Evolutionary conservation across 2,329 filamentous ascomycete genomes (phyloP).

Genomic region (Penicillium hordei): DNA sequence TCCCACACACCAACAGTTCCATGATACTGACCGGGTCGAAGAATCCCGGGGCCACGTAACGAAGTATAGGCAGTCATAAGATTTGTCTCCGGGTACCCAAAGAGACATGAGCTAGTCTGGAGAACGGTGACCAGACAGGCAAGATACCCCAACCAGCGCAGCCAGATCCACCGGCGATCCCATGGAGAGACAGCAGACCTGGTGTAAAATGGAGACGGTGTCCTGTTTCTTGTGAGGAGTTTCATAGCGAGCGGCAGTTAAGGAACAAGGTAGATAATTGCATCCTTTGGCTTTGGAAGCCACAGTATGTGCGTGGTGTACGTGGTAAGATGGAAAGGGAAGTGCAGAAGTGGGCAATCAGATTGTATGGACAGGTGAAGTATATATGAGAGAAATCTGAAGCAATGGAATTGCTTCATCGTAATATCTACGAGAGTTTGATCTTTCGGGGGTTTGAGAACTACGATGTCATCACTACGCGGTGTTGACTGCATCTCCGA

Average conservation of each 20-base stretch:
- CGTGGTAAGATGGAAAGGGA: background rate
- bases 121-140: conserved; percentile 11
- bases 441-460: background rate
- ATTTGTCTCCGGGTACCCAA: conserved; percentile 7
- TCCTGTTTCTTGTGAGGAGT: background rate
- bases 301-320: background rate
- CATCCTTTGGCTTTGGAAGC: conserved; percentile 1
- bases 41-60: background rate
- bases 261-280: background rate
- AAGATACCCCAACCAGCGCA: conserved; percentile 16
- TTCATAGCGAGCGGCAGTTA: background rate
- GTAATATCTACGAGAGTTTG: background rate
- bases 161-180: conserved; percentile 8
- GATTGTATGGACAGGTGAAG: background rate
- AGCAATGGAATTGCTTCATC: background rate
- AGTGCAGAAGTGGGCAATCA: background rate
- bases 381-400: background rate
- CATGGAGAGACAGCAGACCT: background rate
- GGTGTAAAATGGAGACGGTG: conserved; percentile 3
- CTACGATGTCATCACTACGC: conserved; percentile 24
- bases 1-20: background rate
- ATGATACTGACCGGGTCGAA: conserved; percentile 24
- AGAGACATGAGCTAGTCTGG: conserved; percentile 10
- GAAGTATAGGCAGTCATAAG: background rate
- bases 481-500: conserved; percentile 16